Conservation (phyloP, 2,329 filamentous ascomycete genomes). For the Penicillium sp. region DNA sequence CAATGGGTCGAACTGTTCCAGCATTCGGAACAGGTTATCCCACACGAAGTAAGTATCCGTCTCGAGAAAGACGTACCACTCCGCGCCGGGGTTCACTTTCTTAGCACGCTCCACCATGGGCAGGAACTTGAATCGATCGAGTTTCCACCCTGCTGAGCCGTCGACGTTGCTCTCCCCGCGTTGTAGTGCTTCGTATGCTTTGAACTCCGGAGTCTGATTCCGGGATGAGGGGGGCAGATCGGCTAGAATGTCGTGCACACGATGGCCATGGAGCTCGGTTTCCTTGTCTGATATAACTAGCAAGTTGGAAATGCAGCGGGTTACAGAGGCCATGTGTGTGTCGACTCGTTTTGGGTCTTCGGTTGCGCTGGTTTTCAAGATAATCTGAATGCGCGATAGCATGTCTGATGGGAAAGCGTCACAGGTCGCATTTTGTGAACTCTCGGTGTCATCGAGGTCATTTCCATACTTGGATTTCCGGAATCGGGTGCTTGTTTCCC, state of each 20-base stretch:
- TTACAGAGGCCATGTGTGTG: conserved; percentile 48
- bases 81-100: conserved; percentile 47
- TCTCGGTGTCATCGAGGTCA: neutral
- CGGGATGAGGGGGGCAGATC: conserved; percentile 47
- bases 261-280: conserved; percentile 46
- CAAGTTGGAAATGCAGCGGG: conserved; percentile 17
- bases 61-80: conserved; percentile 59
- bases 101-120: conserved; percentile 56
- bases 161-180: conserved; percentile 35
- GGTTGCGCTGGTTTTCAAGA: conserved; percentile 53
- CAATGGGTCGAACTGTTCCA: conserved; percentile 51
- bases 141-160: conserved; percentile 50
- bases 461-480: neutral
- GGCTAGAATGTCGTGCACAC: conserved; percentile 49
- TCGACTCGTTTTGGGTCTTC: conserved; percentile 45
- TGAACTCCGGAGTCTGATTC: conserved; percentile 38
- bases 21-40: conserved; percentile 50
- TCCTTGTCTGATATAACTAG: conserved; percentile 41
- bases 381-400: conserved; percentile 47
- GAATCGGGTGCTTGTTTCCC: conserved; percentile 25
- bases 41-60: conserved; percentile 55
- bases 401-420: conserved; percentile 36
- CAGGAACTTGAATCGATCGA: conserved; percentile 60
- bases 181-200: conserved; percentile 44
- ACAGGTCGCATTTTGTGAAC: conserved; percentile 10